Percentiles rank a stretch among this genome's conserved stretches.
Conservation (phyloP, 2,329 filamentous ascomycete species). For the Lasiodiplodia theobromae region DNA sequence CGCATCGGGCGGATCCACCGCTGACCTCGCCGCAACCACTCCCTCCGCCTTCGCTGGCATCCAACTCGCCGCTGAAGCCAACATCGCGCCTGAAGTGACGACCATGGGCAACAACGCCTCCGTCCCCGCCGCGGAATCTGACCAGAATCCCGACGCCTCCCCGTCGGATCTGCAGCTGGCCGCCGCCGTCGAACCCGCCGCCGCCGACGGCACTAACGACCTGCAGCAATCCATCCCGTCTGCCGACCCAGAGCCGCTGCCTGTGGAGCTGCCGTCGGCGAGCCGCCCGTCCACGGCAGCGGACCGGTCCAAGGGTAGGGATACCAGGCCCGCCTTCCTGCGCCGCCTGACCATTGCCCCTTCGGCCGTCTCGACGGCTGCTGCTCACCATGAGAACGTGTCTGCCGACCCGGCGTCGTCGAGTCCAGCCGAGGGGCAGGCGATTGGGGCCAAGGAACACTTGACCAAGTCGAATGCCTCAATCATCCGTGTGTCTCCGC, state of each 20-base stretch:
- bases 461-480: constrained; percentile 16
- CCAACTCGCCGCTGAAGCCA: neutral
- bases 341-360: constrained; percentile 18
- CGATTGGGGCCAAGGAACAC: constrained; percentile 20
- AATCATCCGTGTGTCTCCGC: constrained; percentile 13
- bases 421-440: neutral
- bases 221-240: constrained; percentile 3
- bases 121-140: constrained; percentile 8
- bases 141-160: neutral
- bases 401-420: constrained; percentile 6
- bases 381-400: constrained; percentile 22
- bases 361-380: constrained; percentile 10
- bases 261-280: neutral
- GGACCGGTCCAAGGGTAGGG: neutral
- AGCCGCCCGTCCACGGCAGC: neutral
- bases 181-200: neutral
- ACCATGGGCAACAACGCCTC: constrained; percentile 22
- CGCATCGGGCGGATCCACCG: neutral
- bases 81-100: constrained; percentile 5
- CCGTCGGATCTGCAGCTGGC: neutral
- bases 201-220: constrained; percentile 16
- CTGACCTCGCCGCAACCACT: constrained; percentile 1
- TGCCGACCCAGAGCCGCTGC: neutral
- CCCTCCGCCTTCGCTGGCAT: neutral
- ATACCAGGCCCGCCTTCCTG: constrained; percentile 24